Percentiles rank a stretch among this genome's conserved stretches.
Evolutionary conservation across 768 basidiomycete genomes (phyloP).

Genomic region (Rhodotorula diobovata): DNA sequence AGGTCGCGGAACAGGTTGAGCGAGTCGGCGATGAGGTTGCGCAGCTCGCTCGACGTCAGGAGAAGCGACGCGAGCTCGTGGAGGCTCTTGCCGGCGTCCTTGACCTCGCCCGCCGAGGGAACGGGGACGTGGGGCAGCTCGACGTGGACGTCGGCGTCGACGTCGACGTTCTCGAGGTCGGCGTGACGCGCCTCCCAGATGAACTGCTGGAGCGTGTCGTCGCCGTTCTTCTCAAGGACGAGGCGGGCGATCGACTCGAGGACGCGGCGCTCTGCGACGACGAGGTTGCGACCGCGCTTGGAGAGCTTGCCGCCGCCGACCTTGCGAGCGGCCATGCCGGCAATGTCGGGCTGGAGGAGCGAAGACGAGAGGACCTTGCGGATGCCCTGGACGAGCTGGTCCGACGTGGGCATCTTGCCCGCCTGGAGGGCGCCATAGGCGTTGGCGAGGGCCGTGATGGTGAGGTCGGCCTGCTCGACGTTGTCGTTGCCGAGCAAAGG

Average conservation of each 20-base stretch:
- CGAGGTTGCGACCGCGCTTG: constrained; percentile 45
- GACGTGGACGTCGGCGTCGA: constrained; percentile 44
- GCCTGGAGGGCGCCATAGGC: constrained; percentile 46
- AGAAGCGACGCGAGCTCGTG: constrained; percentile 47
- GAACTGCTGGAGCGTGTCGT: constrained; percentile 39
- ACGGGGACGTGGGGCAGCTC: constrained; percentile 46
- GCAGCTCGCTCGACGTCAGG: constrained; percentile 48
- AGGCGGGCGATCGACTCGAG: constrained; percentile 45
- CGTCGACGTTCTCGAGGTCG: constrained; percentile 39
- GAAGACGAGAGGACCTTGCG: constrained; percentile 42
- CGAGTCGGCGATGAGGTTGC: constrained; percentile 46
- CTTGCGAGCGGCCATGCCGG: constrained; percentile 46
- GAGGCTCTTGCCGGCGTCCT: constrained; percentile 41
- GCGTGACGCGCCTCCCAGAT: constrained; percentile 43
- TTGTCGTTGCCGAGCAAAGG: constrained; percentile 14
- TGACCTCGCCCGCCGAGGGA: constrained; percentile 42
- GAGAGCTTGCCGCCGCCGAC: constrained; percentile 38
- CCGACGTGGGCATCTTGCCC: constrained; percentile 48
- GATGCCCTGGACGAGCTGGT: constrained; percentile 43
- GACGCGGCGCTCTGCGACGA: constrained; percentile 46
- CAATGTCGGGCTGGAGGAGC: constrained; percentile 45
- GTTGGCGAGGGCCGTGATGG: constrained; percentile 39
- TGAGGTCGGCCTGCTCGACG: constrained; percentile 21
- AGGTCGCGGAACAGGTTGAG: constrained; percentile 48
- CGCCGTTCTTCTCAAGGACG: constrained; percentile 48